Conservation (phyloP, 345 rosid genomes). For the Cardiospermum halicacabum region DNA sequence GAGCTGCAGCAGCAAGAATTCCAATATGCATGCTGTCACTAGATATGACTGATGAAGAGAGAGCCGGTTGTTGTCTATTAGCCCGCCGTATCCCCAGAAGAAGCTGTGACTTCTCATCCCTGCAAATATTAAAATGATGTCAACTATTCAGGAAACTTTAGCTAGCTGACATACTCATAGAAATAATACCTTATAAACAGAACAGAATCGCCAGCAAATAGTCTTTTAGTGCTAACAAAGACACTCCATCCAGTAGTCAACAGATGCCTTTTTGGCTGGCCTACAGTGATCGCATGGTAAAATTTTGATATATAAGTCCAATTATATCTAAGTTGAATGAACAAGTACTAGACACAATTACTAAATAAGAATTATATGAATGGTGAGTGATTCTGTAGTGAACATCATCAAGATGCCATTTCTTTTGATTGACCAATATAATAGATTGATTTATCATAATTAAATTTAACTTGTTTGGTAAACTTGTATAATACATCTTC, state of each 20-base stretch:
- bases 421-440: too few species aligned
- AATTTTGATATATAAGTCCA: constrained; percentile 2
- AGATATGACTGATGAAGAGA: constrained; percentile 90
- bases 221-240: constrained; percentile 88
- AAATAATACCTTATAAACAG: constrained; percentile 70
- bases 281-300: constrained; percentile 31
- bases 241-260: constrained; percentile 98
- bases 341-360: background rate
- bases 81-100: constrained; percentile 84
- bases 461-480: too few species aligned
- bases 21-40: constrained; percentile 99
- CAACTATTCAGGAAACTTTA: constrained; percentile 7
- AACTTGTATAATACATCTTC: too few species aligned
- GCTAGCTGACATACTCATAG: constrained; percentile 3
- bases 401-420: too few species aligned
- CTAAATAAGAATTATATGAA: background rate
- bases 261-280: constrained; percentile 89
- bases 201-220: constrained; percentile 92
- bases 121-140: constrained; percentile 26
- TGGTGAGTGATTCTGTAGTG: background rate
- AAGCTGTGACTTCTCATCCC: constrained; percentile 93
- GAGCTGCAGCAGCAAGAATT: constrained; percentile 99
- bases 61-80: constrained; percentile 83
- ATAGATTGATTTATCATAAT: too few species aligned
- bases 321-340: background rate